phyloP scores from a whole-genome alignment of 768 basidiomycete species.

The Lentinula aciculospora region DNA sequence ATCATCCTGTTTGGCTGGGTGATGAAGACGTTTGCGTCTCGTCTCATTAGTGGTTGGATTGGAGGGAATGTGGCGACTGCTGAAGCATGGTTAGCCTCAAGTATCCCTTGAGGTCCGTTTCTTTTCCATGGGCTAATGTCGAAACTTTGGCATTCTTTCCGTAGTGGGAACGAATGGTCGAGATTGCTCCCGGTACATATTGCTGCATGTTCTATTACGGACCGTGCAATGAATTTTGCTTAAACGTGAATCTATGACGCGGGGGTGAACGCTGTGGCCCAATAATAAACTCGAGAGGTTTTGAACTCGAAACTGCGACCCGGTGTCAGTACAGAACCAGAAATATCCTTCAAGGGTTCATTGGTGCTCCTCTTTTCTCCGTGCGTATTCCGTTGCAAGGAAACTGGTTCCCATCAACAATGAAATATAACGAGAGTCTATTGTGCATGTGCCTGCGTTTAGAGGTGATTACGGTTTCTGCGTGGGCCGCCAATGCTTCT shows the following conservation, averaged over 20 bases:
- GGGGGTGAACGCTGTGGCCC: not conserved
- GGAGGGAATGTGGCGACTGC: constrained; percentile 49
- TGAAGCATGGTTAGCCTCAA: constrained; percentile 79
- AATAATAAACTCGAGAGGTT: not conserved
- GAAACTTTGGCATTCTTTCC: not conserved
- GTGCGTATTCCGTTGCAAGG: not conserved
- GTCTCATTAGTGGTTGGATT: constrained; percentile 62
- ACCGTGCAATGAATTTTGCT: not conserved
- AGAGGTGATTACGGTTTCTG: not conserved
- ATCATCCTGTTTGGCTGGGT: constrained; percentile 73
- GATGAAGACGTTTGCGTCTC: constrained; percentile 59
- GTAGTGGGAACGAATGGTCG: not conserved
- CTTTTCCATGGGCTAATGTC: not conserved
- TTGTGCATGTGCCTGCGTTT: not conserved
- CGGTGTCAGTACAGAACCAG: not conserved
- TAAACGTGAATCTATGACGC: not conserved
- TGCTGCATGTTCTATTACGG: not conserved
- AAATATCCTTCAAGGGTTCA: not conserved
- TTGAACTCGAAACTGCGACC: not conserved
- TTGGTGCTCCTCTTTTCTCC: not conserved
- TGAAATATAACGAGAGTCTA: not conserved
- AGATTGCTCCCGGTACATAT: not conserved
- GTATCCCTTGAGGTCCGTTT: constrained; percentile 50
- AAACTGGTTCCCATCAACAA: not conserved
- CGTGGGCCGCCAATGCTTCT: not conserved